A percentile compares a stretch with the other conserved stretches of the same genome.
These are phyloP conservation scores for Kluyveromyces starmeri DNA, from an alignment of 805 yeast species.

Conservation along the genomic window DNA sequence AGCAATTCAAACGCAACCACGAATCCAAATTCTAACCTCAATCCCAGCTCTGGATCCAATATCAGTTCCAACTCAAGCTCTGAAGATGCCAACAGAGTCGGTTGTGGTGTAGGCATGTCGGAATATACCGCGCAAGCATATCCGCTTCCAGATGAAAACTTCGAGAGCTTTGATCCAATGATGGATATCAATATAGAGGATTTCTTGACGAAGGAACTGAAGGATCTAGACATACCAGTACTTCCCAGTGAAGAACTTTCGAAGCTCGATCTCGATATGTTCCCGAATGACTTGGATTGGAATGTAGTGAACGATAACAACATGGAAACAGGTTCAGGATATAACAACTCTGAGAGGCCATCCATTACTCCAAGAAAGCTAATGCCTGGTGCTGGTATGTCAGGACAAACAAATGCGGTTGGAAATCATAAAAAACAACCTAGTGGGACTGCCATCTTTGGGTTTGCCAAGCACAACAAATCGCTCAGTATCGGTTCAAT, in stretches of 20 bases:
- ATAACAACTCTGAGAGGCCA: neutral
- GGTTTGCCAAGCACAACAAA: constrained; percentile 55
- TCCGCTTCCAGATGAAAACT: constrained; percentile 33
- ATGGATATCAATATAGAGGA: constrained; percentile 47
- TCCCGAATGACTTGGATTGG: constrained; percentile 8
- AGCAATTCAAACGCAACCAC: neutral
- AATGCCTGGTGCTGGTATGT: constrained; percentile 7
- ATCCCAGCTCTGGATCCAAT: neutral
- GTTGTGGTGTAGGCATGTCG: neutral
- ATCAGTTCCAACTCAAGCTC: no score
- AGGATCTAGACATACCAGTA: constrained; percentile 56
- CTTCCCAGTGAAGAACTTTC: constrained; percentile 13
- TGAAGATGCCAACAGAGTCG: no score
- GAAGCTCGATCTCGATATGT: neutral
- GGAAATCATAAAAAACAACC: constrained; percentile 48
- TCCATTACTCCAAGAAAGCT: constrained; percentile 7
- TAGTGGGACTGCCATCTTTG: constrained; percentile 79
- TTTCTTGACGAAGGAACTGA: constrained; percentile 46
- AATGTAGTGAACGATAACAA: constrained; percentile 1
- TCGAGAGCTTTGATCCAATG: constrained; percentile 37
- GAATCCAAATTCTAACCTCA: neutral
- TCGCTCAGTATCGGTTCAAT: constrained; percentile 41
- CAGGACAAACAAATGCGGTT: neutral
- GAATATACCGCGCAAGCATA: neutral
- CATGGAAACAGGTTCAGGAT: neutral